Base-by-base conservation (phyloP, 1,284 basidiomycete genomes). In the Dichomitus squalens region DNA sequence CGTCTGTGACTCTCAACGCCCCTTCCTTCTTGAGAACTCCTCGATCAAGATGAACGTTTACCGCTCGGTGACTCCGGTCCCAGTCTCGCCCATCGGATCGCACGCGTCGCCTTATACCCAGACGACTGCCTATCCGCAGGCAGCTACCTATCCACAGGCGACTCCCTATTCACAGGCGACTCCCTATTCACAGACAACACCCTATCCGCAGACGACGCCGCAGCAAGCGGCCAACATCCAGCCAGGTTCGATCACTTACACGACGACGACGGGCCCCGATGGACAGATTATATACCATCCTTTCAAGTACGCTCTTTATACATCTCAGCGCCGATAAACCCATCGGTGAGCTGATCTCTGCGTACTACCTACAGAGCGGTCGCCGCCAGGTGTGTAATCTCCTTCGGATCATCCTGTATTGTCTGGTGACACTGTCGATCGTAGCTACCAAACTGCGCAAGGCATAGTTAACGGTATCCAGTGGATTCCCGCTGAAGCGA, bases 401-500 rank as follows among this genome's bases (percentile, higher is more conserved):
- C 18, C 29, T 4, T 11, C 16, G 14, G n/a, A 34, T 41, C 16
- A n/a, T 57, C 11, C 46, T 40, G 18, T 12, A 20, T 18, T 8
- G 16, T 44, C 21, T 39, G 40, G 20, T 31, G 23, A 49, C 33
- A 33, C 38, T 46, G 18, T 44, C 9, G 16, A 36, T 35, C 57
- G 34, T 64, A 91, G 89, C 65, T 91, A 91, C 73, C 83, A 86
- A 66, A 90, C 87, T 1, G 73, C 84, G 12, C 79, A 78, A 62
- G 89, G 89, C 16, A 64, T 86, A 33, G 81, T 90, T 34, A 80
- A 71, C 55, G 88, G 88, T 23, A 88, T 90, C 55, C 88, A 90
- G 67, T 91, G 88, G 90, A 78, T 89, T 21, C 87, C 88, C 21
- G 82, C 80, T 12, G 88, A 90, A 64, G 78, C 86, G 3, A 86